These are phyloP conservation scores for Thuidium tamariscinum DNA, from an alignment of 225 moss, liverwort and hornwort genomes.

Conservation along the genomic window DNA sequence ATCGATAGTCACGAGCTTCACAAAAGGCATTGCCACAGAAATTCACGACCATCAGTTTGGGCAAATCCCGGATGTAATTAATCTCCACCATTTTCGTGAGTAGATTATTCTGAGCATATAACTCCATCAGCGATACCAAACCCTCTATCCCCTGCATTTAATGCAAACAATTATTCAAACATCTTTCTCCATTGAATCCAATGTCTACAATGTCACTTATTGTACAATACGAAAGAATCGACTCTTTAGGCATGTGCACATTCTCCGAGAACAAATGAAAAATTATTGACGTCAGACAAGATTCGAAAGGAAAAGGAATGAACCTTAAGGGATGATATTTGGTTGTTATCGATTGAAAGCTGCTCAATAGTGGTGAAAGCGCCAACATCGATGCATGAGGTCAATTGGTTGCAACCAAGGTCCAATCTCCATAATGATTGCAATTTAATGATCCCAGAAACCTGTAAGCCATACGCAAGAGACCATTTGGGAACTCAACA, in stretches of 20 bases:
- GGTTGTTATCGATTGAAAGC: conserved; percentile 78
- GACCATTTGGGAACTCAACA: not conserved
- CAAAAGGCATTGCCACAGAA: conserved; percentile 65
- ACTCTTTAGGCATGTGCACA: not conserved
- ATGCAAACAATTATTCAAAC: not conserved
- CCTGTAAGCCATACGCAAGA: conserved; percentile 26
- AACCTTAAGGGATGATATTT: conserved; percentile 70
- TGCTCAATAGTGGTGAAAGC: conserved; percentile 67
- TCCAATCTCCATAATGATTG: conserved; percentile 83
- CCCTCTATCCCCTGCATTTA: conserved; percentile 66
- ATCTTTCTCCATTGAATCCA: not conserved
- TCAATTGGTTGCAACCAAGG: conserved; percentile 63
- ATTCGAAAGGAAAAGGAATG: not conserved
- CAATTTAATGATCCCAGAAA: conserved; percentile 39
- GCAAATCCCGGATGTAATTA: conserved; percentile 51
- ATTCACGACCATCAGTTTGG: conserved; percentile 85
- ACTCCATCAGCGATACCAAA: conserved; percentile 79
- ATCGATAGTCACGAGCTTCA: conserved; percentile 61
- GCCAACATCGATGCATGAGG: conserved; percentile 50
- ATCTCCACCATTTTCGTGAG: conserved; percentile 48
- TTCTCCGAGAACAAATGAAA: not conserved
- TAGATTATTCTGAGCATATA: conserved; percentile 75
- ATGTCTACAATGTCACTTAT: not conserved
- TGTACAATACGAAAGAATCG: not conserved
- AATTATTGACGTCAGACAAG: not conserved